These are phyloP conservation scores for Ligustrum vulgare DNA, from an alignment of 257 asterid genomes.

Conservation along the genomic window DNA sequence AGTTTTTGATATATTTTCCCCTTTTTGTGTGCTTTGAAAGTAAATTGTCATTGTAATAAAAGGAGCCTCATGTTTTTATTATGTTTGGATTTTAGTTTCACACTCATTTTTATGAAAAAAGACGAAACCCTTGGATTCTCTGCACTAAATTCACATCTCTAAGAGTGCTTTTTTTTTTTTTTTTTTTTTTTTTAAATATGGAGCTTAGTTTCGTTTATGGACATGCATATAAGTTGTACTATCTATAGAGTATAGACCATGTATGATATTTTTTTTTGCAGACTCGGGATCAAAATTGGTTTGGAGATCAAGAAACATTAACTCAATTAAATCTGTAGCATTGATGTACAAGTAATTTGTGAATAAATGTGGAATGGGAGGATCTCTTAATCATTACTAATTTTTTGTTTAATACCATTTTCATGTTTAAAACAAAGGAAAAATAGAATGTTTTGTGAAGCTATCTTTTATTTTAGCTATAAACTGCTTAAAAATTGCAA, in stretches of 20 bases:
- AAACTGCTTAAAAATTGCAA: conserved; percentile 2
- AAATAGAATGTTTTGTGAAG: background rate
- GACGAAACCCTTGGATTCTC: background rate
- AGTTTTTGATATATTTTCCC: background rate
- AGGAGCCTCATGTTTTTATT: background rate
- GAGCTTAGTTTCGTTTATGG: background rate
- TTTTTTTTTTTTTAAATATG: too few relatives aligned
- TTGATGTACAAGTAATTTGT: background rate
- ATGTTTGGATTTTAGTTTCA: background rate
- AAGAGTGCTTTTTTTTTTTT: background rate
- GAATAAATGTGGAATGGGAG: background rate
- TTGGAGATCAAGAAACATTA: background rate
- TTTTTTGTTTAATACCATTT: background rate
- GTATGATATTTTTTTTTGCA: background rate
- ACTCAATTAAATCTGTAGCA: background rate
- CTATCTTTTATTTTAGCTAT: background rate
- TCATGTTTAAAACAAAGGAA: background rate
- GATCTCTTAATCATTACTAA: background rate
- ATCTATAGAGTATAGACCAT: background rate
- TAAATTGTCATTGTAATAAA: background rate
- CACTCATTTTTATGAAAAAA: background rate
- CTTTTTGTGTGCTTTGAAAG: background rate
- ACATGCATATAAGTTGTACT: background rate
- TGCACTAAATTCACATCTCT: background rate
- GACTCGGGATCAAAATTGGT: background rate